A percentile compares a stretch with the other conserved stretches of the same genome.
These are phyloP conservation scores for Plenodomus tracheiphilus DNA, from an alignment of 2,329 filamentous ascomycete species.

Conservation along the genomic window DNA sequence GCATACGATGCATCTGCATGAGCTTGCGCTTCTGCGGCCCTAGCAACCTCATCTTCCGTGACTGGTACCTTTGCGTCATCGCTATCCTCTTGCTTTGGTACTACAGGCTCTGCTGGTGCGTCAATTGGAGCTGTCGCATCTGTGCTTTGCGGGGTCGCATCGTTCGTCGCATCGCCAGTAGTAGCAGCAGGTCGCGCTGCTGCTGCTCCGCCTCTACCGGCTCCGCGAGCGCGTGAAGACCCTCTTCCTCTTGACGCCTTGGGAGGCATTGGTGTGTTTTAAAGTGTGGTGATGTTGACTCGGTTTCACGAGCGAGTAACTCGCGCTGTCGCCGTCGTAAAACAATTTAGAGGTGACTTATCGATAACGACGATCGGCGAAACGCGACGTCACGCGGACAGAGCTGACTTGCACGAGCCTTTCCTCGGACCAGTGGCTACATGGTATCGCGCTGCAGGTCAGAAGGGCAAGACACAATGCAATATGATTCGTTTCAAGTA, in stretches of 20 bases:
- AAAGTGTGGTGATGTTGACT: not conserved
- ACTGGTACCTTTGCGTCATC: constrained; percentile 17
- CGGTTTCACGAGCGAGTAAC: constrained; percentile 3
- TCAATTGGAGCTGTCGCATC: constrained; percentile 10
- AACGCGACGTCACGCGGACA: constrained; percentile 26
- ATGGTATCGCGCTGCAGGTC: too few relatives aligned
- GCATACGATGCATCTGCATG: constrained; percentile 17
- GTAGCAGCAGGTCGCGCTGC: constrained; percentile 12
- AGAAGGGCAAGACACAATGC: not conserved
- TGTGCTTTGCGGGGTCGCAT: constrained; percentile 19
- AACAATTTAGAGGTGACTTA: constrained; percentile 26
- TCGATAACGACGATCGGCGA: constrained; percentile 25
- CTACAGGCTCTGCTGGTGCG: constrained; percentile 9
- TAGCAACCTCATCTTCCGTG: constrained; percentile 12
- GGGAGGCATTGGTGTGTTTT: constrained; percentile 32
- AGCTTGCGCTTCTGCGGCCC: constrained; percentile 18
- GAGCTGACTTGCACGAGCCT: too few relatives aligned
- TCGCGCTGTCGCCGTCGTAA: constrained; percentile 13
- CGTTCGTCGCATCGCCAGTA: constrained; percentile 14
- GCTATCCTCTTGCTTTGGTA: constrained; percentile 27
- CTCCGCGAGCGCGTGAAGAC: constrained; percentile 25
- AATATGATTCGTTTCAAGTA: constrained; percentile 12
- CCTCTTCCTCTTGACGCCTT: constrained; percentile 30
- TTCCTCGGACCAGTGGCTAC: too few relatives aligned
- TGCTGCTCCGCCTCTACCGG: constrained; percentile 22